Conservation (phyloP, 305 asterid genomes). For the Fraxinus ornus region DNA sequence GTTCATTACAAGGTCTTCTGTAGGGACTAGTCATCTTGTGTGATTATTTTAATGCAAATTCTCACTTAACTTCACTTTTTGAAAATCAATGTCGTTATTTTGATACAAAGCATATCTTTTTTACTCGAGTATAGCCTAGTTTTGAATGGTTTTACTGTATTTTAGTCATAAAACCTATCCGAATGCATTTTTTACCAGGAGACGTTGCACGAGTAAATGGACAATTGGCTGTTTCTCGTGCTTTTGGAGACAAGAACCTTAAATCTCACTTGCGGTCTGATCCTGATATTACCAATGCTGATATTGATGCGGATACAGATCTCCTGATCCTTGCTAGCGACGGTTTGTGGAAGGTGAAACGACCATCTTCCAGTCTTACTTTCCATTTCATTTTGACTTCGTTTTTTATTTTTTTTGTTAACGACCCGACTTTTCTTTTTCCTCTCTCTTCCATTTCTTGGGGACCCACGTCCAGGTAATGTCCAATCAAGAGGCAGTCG, state of each 20-base stretch:
- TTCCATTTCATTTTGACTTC: background rate
- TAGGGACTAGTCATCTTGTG: background rate
- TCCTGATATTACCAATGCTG: slow-evolving; percentile 66
- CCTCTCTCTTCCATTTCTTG: background rate
- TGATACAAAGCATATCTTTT: background rate
- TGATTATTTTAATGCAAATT: background rate
- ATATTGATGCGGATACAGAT: slow-evolving; percentile 59
- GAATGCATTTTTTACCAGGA: slow-evolving; percentile 46
- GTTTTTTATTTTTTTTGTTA: background rate
- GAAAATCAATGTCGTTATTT: background rate
- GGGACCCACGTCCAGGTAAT: slow-evolving; percentile 49
- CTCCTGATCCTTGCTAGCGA: slow-evolving; percentile 94
- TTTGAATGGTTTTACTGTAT: background rate
- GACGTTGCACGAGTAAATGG: slow-evolving; percentile 96
- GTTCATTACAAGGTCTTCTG: background rate
- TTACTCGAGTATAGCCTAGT: background rate
- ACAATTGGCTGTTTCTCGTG: slow-evolving; percentile 94
- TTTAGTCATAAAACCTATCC: background rate
- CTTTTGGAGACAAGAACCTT: slow-evolving; percentile 93
- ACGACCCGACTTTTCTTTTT: background rate
- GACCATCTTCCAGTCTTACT: background rate
- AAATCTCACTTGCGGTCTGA: slow-evolving; percentile 81
- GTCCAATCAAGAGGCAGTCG: slow-evolving; percentile 88
- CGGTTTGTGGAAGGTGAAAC: slow-evolving; percentile 89
- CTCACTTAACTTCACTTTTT: background rate